Conservation (phyloP, 2,329 filamentous ascomycete species). For the Fusarium solani-melongenae region DNA sequence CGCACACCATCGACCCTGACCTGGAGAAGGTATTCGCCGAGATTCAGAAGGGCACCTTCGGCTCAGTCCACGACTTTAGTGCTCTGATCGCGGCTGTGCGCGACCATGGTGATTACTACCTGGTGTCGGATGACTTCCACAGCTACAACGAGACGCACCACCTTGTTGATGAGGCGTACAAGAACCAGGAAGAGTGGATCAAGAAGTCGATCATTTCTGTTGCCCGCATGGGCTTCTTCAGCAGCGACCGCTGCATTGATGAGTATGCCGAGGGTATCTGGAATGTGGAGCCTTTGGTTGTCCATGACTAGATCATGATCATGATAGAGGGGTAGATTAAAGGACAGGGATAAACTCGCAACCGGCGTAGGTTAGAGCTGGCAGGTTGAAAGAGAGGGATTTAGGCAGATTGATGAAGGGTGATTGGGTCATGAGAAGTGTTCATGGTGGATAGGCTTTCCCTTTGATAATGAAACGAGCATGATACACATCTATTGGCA, state of each 20-base stretch:
- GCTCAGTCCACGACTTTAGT: slow-evolving; percentile 80
- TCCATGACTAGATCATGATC: slow-evolving; percentile 48
- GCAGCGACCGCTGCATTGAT: slow-evolving; percentile 92
- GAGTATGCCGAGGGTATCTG: slow-evolving; percentile 98
- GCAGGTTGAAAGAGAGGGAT: slow-evolving; percentile 11
- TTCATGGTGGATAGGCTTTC: slow-evolving; percentile 12
- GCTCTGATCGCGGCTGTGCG: slow-evolving; percentile 86
- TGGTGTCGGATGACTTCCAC: slow-evolving; percentile 97
- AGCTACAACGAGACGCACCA: slow-evolving; percentile 92
- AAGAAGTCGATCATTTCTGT: slow-evolving; percentile 91
- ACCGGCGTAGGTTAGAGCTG: neutral
- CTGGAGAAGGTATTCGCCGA: slow-evolving; percentile 84
- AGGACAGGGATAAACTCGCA: slow-evolving; percentile 26
- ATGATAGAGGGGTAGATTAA: slow-evolving; percentile 14
- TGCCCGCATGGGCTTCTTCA: slow-evolving; percentile 97
- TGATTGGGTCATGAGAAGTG: slow-evolving; percentile 18
- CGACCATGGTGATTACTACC: slow-evolving; percentile 96
- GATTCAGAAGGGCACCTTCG: slow-evolving; percentile 85
- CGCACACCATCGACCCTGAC: slow-evolving; percentile 80
- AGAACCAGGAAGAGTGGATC: slow-evolving; percentile 92
- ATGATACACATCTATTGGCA: slow-evolving; percentile 8
- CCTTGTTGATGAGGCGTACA: slow-evolving; percentile 91
- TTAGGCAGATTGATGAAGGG: slow-evolving; percentile 26
- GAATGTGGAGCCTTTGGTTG: slow-evolving; percentile 87
- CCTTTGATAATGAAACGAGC: slow-evolving; percentile 28